These are phyloP conservation scores for Lagerstroemia fauriei DNA, from an alignment of 441 rosid genomes.

Conservation along the genomic window DNA sequence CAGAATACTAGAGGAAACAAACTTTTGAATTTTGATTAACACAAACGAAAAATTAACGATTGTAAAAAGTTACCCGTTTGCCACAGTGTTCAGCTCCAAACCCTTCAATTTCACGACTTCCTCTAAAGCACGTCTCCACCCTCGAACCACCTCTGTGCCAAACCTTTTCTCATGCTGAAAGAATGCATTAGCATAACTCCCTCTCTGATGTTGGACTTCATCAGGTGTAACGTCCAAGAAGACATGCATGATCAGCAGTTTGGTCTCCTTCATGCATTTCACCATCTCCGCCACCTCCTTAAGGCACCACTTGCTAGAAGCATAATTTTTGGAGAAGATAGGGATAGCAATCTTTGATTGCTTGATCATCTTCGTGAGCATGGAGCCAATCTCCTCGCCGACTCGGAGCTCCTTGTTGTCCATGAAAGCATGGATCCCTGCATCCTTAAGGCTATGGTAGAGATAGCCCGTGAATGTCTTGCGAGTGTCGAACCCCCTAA, in stretches of 20 bases:
- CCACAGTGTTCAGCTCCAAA: neutral
- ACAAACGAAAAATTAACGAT: neutral
- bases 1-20: too few species aligned
- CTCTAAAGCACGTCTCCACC: neutral
- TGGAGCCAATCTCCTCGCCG: neutral
- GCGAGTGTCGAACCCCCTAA: neutral
- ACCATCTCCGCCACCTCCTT: conserved; percentile 12
- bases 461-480: neutral
- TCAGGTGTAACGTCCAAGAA: neutral
- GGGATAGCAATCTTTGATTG: conserved; percentile 9
- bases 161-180: neutral
- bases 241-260: conserved; percentile 12
- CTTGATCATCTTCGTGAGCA: neutral
- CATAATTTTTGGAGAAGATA: conserved; percentile 12
- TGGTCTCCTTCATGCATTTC: neutral
- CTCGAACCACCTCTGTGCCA: neutral
- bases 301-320: conserved; percentile 16
- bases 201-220: neutral
- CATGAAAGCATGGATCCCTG: neutral
- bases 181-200: conserved; percentile 3
- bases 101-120: neutral
- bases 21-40: neutral
- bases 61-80: neutral
- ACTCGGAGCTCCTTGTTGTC: neutral
- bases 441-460: neutral